Evolutionary conservation across 2,329 filamentous ascomycete species (phyloP).

Genomic region (Pseudogymnoascus sp.): DNA sequence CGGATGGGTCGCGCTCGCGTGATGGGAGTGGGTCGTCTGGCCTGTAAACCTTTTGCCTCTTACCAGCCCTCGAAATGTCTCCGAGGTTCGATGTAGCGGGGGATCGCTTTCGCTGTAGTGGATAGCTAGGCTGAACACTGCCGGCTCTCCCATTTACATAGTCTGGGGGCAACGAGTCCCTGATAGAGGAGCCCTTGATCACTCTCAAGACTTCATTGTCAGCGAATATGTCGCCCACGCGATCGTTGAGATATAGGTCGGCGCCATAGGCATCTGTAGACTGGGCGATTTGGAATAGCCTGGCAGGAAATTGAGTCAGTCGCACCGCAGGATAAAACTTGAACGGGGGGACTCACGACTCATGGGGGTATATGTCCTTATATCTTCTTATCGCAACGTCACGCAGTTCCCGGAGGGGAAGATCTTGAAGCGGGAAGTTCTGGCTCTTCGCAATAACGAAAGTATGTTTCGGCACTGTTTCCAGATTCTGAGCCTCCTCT

Average conservation of each 20-base stretch:
- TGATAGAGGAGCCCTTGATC: conserved; percentile 9
- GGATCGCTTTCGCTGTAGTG: conserved; percentile 6
- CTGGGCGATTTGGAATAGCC: conserved; percentile 8
- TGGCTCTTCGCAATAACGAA: conserved; percentile 9
- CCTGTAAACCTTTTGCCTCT: conserved; percentile 5
- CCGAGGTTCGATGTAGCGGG: conserved; percentile 4
- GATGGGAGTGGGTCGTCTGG: conserved; percentile 1
- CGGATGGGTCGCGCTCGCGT: not conserved
- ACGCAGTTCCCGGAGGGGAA: conserved; percentile 5
- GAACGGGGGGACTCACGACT: not conserved
- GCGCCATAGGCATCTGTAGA: conserved; percentile 9
- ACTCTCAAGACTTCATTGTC: conserved; percentile 11
- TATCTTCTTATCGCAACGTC: conserved; percentile 9
- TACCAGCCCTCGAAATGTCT: conserved; percentile 2
- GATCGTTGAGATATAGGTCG: conserved; percentile 10
- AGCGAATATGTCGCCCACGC: conserved; percentile 10
- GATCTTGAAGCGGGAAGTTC: not conserved
- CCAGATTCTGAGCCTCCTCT: not conserved
- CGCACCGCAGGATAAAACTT: not conserved
- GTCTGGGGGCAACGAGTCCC: conserved; percentile 8
- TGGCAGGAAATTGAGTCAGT: not conserved
- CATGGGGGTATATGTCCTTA: conserved; percentile 10
- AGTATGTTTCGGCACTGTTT: not conserved
- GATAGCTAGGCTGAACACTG: conserved; percentile 1
- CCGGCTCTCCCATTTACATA: not conserved